Evolutionary conservation across 208 protist species (phyloP), one percentile per base, ranked within the genome.

Genomic region (Naegleria gruberi): DNA sequence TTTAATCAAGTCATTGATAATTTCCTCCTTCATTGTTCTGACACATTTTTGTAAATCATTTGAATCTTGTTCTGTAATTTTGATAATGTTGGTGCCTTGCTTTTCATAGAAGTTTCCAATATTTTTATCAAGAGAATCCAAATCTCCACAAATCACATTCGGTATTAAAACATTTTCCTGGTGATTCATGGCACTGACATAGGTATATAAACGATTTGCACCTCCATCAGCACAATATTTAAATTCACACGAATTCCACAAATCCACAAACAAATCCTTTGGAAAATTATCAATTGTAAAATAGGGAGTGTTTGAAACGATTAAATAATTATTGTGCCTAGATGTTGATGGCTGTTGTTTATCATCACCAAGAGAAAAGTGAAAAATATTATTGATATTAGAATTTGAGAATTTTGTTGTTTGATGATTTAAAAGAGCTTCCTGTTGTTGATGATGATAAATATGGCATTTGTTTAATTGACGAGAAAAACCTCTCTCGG

Each of bases 161-260:
- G 83, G 41, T 40, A 55, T 55, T 41, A 40, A 84, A 45, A 30
- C 26, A 37, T 77, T 37, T 77, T 77, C 15, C 46, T 55, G 46
- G 15, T 55, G 46, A 55, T 55, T 55, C 46, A 15, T 15, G 46
- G 5, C 8, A 19, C 8, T 55, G 8, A 55, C 46, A 19, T 15
- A 15, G 46, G 46, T 82, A 34, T 41, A 87, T 8, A 87, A 41
- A 8, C 44, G 41, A 40, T 87, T 87, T 42, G 83, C 83, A 40
- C 83, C 83, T 34, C 83, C 83, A 55, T 87, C 83, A 1, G 83
- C 83, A 87, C 83, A 87, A 77, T 12, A 77, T n/a, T 77, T 77
- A 12, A 12, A 77, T 37, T n/a, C 26, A 37, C 30, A 77, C 0
- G 30, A 37, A 26, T 37, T 37, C 65, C 65, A 77, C 34, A 77